Evolutionary conservation across 139 green algal genomes (phyloP).

Genomic region (Nannochloris sp.): DNA sequence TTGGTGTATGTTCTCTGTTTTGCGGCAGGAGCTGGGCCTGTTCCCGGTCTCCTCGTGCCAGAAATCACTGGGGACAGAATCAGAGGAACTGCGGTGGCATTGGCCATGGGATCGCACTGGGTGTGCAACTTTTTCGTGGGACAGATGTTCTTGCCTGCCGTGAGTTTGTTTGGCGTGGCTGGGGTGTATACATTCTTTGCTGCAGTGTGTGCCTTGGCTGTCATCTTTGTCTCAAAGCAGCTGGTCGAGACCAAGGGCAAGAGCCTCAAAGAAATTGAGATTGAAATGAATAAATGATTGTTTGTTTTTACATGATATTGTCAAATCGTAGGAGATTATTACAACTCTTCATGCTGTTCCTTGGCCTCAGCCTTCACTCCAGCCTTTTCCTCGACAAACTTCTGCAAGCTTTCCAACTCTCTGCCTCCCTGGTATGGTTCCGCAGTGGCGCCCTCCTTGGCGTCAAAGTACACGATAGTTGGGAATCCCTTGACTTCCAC

Average conservation of each 20-base stretch:
- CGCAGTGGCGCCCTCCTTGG: constrained; percentile 15
- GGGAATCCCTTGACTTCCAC: constrained; percentile 30
- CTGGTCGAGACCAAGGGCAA: constrained; percentile 74
- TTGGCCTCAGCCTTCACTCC: constrained; percentile 1
- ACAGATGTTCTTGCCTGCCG: constrained; percentile 64
- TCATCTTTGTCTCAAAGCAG: constrained; percentile 39
- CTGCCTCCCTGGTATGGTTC: constrained; percentile 22
- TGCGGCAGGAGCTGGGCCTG: constrained; percentile 79
- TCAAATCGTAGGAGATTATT: not conserved
- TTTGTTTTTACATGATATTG: not conserved
- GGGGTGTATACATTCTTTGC: constrained; percentile 67
- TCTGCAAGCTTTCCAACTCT: constrained; percentile 25
- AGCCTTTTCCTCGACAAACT: not conserved
- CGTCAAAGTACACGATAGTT: constrained; percentile 33
- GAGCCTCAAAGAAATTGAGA: constrained; percentile 72
- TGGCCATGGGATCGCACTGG: constrained; percentile 62
- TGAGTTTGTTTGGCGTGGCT: constrained; percentile 47
- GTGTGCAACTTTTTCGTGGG: constrained; percentile 79
- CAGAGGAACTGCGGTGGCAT: constrained; percentile 36
- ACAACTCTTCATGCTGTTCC: constrained; percentile 19
- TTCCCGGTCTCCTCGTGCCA: constrained; percentile 81
- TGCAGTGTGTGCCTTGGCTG: constrained; percentile 43
- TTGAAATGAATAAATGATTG: constrained; percentile 27
- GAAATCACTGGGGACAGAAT: constrained; percentile 71
- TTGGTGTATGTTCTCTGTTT: constrained; percentile 85